phyloP scores from a whole-genome alignment of 2,329 filamentous ascomycete species.

The Penicillium frequentans region DNA sequence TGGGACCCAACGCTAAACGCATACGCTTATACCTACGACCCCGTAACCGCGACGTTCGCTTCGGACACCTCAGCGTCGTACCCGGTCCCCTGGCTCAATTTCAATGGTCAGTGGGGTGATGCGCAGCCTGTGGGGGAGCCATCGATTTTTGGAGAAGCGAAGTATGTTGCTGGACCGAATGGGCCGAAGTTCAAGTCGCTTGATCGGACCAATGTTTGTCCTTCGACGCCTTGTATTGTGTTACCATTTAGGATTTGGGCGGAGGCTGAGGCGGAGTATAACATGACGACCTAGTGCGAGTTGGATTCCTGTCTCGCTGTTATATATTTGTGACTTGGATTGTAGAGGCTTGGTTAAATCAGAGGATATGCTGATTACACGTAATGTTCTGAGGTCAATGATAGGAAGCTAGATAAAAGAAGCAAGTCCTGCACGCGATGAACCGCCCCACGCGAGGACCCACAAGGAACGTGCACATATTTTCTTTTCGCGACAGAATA shows the following conservation, averaged over 20 bases:
- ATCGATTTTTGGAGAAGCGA: constrained; percentile 55
- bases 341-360: background rate
- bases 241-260: constrained; percentile 36
- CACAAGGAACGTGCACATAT: background rate
- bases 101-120: constrained; percentile 63
- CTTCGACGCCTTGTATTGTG: constrained; percentile 49
- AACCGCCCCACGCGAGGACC: background rate
- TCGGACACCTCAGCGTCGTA: constrained; percentile 45
- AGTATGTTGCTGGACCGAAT: constrained; percentile 59
- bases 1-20: constrained; percentile 62
- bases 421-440: background rate
- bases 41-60: constrained; percentile 43
- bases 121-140: constrained; percentile 55
- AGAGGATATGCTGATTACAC: background rate
- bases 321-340: background rate
- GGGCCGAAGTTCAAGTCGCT: constrained; percentile 62
- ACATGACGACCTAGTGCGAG: background rate
- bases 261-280: background rate
- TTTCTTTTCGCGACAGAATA: background rate
- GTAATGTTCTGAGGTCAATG: no score
- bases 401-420: background rate
- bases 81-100: constrained; percentile 58
- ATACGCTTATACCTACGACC: constrained; percentile 58
- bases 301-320: background rate
- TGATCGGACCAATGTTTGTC: constrained; percentile 58